Base-by-base conservation (phyloP, 1,284 basidiomycete species). In the Tausonia pullulans region DNA sequence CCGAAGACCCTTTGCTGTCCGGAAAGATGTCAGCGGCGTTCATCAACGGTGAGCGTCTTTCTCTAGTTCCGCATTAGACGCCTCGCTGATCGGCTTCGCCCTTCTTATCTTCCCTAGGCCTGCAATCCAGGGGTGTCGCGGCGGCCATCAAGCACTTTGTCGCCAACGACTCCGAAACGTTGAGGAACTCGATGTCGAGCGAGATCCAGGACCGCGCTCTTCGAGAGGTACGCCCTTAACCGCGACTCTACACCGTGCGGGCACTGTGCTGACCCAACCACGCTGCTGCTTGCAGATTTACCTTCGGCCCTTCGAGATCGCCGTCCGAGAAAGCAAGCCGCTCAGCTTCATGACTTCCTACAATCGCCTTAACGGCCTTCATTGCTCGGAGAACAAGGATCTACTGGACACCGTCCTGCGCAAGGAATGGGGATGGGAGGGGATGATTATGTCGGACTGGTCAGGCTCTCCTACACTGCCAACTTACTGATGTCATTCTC, bases 41-140 rank as follows among this genome's bases (percentile, higher is more conserved):
- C 71, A 80, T 89, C 55, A 82, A 83, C 55, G 88, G 87, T 16
- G 79, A 88, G 2, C 88, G 90, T 84, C 90, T 59, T 84, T 83
- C 16, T 81, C 87, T 1, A 64, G 67, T 67, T 57, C 65, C 67
- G 50, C 4, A 14, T 40, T 60, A 39, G 16, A 40, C n/a, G 43
- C 9, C 75, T 76, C 64, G 27, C 27, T 27, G 27, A 27, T 27
- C 27, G 27, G 27, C 27, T 27, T 27, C 27, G 27, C 27, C 27
- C 27, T 27, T 27, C 27, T 27, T 27, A 27, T 27, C 27, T 27
- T 27, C 27, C 27, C 27, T 27, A 27, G 27, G 62, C 39, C 7
- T 63, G 6, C 62, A 63, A 44, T n/a, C 40, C 16, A 2, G 8
- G 6, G 58, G 59, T 39, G 58, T 65, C 41, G 60, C 45, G 4